phyloP scores from a whole-genome alignment of 169 alveolate genomes.

The Plasmodium vivax region DNA sequence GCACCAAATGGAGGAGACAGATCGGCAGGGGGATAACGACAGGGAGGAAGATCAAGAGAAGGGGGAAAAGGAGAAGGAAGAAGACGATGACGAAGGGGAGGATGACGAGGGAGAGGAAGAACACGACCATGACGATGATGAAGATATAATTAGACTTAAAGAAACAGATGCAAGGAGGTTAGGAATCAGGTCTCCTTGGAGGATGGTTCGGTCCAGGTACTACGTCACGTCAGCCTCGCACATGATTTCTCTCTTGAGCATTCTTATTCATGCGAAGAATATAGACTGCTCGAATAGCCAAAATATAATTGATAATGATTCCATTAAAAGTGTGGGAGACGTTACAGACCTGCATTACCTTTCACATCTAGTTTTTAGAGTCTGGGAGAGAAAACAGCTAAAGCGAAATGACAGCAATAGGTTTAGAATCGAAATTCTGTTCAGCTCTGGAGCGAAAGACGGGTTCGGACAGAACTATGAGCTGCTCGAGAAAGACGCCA shows the following conservation, averaged over 20 bases:
- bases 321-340: constrained; percentile 71
- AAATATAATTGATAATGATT: constrained; percentile 76
- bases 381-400: constrained; percentile 83
- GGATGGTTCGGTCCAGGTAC: constrained; percentile 91
- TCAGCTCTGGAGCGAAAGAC: constrained; percentile 89
- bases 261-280: constrained; percentile 80
- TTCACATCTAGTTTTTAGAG: constrained; percentile 88
- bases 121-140: constrained; percentile 75
- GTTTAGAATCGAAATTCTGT: constrained; percentile 85
- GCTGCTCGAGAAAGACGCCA: constrained; percentile 79
- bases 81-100: neutral
- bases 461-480: constrained; percentile 86
- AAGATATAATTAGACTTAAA: constrained; percentile 84
- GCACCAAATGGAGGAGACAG: neutral
- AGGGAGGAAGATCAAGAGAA: neutral
- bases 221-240: constrained; percentile 92
- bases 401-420: constrained; percentile 55
- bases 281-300: constrained; percentile 77
- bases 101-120: constrained; percentile 53
- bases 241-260: constrained; percentile 84
- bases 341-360: constrained; percentile 86
- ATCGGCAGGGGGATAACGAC: neutral
- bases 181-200: constrained; percentile 89
- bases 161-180: constrained; percentile 88
- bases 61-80: neutral